Evolutionary conservation across 2,329 filamentous ascomycete genomes (phyloP), one percentile per base, ranked within the genome.

Genomic region (Cladobotryum protrusum): DNA sequence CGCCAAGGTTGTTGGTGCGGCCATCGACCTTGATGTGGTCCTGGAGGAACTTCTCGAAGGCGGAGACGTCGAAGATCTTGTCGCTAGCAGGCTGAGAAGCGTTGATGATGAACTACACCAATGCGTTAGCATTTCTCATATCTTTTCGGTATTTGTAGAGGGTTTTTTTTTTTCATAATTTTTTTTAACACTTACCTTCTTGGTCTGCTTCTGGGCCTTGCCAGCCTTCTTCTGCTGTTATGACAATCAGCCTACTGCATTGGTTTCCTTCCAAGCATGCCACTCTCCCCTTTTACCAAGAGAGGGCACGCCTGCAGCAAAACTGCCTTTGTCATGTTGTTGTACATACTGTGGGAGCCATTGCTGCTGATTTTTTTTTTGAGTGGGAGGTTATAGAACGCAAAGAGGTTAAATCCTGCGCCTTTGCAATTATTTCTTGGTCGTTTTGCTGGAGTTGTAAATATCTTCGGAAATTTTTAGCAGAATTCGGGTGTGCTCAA

Each of bases 1-100:
- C 93, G 72, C 93, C 93, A 64, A 99, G 87, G 86, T 99, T 97
- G 67, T 91, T 91, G 70, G 92, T 91, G 71, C 90, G 92, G 79
- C 92, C 92, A 64, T 96, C 93, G 66, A 99, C 90, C 89, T 99
- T 99, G 86, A 99, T 95, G 79, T 88, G 90, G 78, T 97, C 93
- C 83, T 96, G 91, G 59, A 99, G 88, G 87, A 99, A 99, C 85
- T 97, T 97, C 81, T 96, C 91, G 75, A 99, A 99, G 64, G 91
- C 91, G 67, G 88, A 85, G 73, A 96, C 85, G 75, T 99, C 93
- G 85, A 99, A 97, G 84, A 99, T 99, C 86, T 97, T 97, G 84
- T 99, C 93, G 79, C 84, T 88, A 65, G 91, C 91, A 67, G 93
- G 93, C 79, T 97, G 92, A 68, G 89, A 91, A 75, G 91, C 92